Evolutionary conservation across 495 filamentous ascomycete genomes (phyloP), one percentile per base, ranked within the genome.

Genomic region (Neurospora tetraspora): DNA sequence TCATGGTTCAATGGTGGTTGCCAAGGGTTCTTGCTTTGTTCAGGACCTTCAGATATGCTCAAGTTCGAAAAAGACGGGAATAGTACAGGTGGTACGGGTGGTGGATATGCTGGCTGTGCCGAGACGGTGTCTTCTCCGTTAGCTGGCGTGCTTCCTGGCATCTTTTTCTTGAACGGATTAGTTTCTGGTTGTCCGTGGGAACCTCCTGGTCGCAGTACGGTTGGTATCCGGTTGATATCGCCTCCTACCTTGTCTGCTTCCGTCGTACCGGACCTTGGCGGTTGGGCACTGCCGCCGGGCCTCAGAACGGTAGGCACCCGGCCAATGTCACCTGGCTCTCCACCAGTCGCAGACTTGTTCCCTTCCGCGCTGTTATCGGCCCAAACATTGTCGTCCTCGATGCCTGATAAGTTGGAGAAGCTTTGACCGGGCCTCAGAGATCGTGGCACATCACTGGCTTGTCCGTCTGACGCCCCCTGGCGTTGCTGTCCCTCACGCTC

Each of bases 111-210:
- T 23, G 69, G 76, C 68, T 68, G 65, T 31, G 71, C 27, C 20
- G 20, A 47, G 69, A 38, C 4, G n/a, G 12, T 59, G 27, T 38
- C 68, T 12, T 45, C 70, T 59, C 37, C 31, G 53, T 65, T 6
- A 39, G 39, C 45, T 69, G 70, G 74, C 11, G 59, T 72, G 20
- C 74, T 75, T 45, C 75, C 68, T 20, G 79, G 61, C 27, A 79
- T 79, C 69, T 86, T 85, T 39, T 82, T 82, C 73, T 85, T 85
- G 78, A 86, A 88, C 4, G 86, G 86, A 70, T 88, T 88, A n/a
- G 86, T 87, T 71, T 85, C 83, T 42, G 76, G 72, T 34, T 80
- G 81, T 11, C 68, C 37, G 5, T 74, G 76, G 23, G 74, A 79
- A 68, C 71, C 77, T 70, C 80, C 81, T 0, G 82, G 83, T 73